phyloP scores from a whole-genome alignment of 495 filamentous ascomycete species.

The Aspergillus saccharolyticus region DNA sequence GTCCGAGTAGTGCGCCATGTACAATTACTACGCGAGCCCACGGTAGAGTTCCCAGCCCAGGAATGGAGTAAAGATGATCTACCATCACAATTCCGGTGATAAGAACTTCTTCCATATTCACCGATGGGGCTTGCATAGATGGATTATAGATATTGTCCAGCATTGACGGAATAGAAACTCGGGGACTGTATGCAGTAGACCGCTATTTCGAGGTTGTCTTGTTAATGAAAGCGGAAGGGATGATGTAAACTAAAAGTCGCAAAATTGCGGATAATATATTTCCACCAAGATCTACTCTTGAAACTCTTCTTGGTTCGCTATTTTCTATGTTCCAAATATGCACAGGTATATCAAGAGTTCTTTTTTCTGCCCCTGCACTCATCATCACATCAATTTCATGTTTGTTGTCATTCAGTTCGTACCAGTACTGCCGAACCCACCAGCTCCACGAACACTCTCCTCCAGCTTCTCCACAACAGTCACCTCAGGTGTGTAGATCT shows the following conservation, averaged over 20 bases:
- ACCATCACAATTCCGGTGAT: slow-evolving; percentile 11
- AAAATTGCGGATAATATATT: too few relatives aligned
- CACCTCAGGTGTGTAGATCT: slow-evolving; percentile 88
- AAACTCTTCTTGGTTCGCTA: background rate
- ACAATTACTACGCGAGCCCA: slow-evolving; percentile 59
- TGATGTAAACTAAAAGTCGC: too few relatives aligned
- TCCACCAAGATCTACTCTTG: too few relatives aligned
- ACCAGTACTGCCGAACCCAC: slow-evolving; percentile 93
- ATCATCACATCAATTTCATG: slow-evolving; percentile 1
- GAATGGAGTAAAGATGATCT: slow-evolving; percentile 36
- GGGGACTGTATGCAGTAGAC: background rate
- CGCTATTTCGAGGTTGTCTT: background rate
- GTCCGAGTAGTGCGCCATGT: slow-evolving; percentile 72
- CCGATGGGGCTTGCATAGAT: background rate
- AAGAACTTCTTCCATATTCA: background rate
- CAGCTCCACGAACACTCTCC: slow-evolving; percentile 83
- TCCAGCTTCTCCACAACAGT: slow-evolving; percentile 81
- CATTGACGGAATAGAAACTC: background rate
- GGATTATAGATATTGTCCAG: background rate
- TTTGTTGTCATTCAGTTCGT: slow-evolving; percentile 3
- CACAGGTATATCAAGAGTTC: background rate
- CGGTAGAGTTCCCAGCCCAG: slow-evolving; percentile 30
- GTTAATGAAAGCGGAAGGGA: background rate
- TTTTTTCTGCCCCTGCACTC: background rate
- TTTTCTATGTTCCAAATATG: background rate